These are phyloP conservation scores for Leucoagaricus sp. DNA, from an alignment of 1,284 basidiomycete genomes.

Conservation along the genomic window DNA sequence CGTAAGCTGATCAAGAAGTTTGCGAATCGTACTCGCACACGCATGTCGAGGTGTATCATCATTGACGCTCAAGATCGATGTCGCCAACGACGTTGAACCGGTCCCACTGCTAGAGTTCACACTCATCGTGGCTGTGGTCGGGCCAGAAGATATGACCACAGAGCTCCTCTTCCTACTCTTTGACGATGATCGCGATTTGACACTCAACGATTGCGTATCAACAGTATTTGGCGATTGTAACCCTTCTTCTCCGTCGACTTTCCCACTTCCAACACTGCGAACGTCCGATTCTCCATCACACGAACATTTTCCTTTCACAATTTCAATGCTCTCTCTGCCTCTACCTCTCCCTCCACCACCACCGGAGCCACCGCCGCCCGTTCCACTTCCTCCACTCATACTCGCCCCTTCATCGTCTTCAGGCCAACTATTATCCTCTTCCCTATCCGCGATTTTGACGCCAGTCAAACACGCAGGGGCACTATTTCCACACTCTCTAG, in stretches of 20 bases:
- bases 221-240: background rate
- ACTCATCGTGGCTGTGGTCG: slow-evolving; percentile 27
- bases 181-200: slow-evolving; percentile 54
- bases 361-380: no score
- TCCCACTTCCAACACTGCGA: slow-evolving; percentile 6
- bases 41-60: slow-evolving; percentile 66
- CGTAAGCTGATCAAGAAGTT: slow-evolving; percentile 79
- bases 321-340: slow-evolving; percentile 44
- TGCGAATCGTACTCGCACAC: slow-evolving; percentile 76
- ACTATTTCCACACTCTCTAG: slow-evolving; percentile 70
- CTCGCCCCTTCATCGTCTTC: slow-evolving; percentile 45
- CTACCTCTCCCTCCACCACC: no score
- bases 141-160: slow-evolving; percentile 31
- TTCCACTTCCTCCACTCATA: slow-evolving; percentile 3
- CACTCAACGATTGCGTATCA: slow-evolving; percentile 26
- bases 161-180: slow-evolving; percentile 48
- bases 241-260: background rate
- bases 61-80: slow-evolving; percentile 57
- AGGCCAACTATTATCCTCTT: slow-evolving; percentile 75
- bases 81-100: slow-evolving; percentile 33
- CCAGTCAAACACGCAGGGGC: slow-evolving; percentile 86
- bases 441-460: slow-evolving; percentile 81
- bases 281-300: slow-evolving; percentile 47
- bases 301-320: slow-evolving; percentile 60
- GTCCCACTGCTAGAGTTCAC: slow-evolving; percentile 34